These are phyloP conservation scores for Pterocarpus macrocarpus DNA, from an alignment of 306 rosid genomes.

Conservation along the genomic window DNA sequence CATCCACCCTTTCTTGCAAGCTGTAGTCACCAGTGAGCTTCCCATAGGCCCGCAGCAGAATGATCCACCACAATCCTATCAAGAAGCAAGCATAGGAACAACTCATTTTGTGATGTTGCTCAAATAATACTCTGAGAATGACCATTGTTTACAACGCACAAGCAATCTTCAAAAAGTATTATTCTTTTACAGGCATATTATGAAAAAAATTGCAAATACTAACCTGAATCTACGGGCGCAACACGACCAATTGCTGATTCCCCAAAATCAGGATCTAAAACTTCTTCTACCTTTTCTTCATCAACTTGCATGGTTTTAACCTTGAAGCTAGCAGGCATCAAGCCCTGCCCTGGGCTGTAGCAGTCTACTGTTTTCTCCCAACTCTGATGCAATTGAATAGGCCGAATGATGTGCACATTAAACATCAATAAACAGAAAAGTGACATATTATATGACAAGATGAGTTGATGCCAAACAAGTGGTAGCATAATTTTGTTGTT, in stretches of 20 bases:
- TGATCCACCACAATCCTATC: constrained; percentile 98
- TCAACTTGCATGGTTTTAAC: constrained; percentile 68
- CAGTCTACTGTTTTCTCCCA: constrained; percentile 99
- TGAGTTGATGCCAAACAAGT: constrained; percentile 17
- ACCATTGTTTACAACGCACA: neutral
- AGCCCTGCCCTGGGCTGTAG: constrained; percentile 97
- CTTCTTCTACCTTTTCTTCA: constrained; percentile 69
- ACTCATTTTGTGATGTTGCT: constrained; percentile 27
- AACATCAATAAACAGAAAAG: constrained; percentile 21
- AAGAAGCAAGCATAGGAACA: constrained; percentile 25
- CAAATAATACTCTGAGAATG: constrained; percentile 4
- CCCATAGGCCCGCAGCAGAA: constrained; percentile 88
- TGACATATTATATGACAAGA: constrained; percentile 15
- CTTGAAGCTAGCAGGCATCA: constrained; percentile 99
- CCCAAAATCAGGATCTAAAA: constrained; percentile 97
- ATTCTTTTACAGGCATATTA: constrained; percentile 1
- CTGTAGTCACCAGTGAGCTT: constrained; percentile 83
- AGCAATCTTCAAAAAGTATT: neutral
- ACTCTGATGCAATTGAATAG: constrained; percentile 64
- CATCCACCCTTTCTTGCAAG: constrained; percentile 91
- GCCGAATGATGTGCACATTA: neutral
- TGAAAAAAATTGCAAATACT: constrained; percentile 23
- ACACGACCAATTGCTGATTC: constrained; percentile 99
- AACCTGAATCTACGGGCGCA: constrained; percentile 98
- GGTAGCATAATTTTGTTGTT: neutral